Base-by-base conservation (phyloP, 176 grass and related monocot genomes). In the Tuctoria greenei region DNA sequence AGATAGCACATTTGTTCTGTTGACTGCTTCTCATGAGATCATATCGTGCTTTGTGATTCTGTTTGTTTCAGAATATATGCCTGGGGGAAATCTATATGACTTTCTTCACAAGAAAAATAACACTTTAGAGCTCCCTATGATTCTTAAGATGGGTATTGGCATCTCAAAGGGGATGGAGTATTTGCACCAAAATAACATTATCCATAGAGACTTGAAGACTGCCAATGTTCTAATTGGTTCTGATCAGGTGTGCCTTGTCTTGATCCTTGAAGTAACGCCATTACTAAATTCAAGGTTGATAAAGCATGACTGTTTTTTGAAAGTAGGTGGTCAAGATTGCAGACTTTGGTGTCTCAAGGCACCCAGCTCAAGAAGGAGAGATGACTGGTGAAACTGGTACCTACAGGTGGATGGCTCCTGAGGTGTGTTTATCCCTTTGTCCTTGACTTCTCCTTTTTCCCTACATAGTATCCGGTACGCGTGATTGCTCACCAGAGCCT, bases 371-470 rank as follows among this genome's bases (percentile, higher is more conserved):
- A 82, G 61, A 79, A 28, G 95, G 89, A 83, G 84, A 92, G 6
- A 98, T 98, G 95, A 98, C 95, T 79, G 91, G 89, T 58, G 95
- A 98, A 90, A 98, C 95, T 70, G 95, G 95, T 57, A 98, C 95
- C 24, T 98, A 98, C 62, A 86, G 95, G 64, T 98, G 95, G 95
- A 98, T 98, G 95, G 95, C 91, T 20, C 95, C 95, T 86, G 95
- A 98, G 95, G 95, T 98, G 51, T 43, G 75, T 79, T 68, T 36
- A 55, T 67, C 45, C 20, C 8, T 56, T 71, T 55, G 18, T 42
- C 69, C 25, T 42, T 54, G 34, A 63, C 16, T 37, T 34, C 15
- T 9, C 1, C 74, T 31, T 31, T 31, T 31, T 31, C 31, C 3
- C 31, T 31, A 2, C 31, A 3, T 74, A 17, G 9, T 81, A 44